Conservation (phyloP, 805 yeast genomes). For the Candida boidinii region DNA sequence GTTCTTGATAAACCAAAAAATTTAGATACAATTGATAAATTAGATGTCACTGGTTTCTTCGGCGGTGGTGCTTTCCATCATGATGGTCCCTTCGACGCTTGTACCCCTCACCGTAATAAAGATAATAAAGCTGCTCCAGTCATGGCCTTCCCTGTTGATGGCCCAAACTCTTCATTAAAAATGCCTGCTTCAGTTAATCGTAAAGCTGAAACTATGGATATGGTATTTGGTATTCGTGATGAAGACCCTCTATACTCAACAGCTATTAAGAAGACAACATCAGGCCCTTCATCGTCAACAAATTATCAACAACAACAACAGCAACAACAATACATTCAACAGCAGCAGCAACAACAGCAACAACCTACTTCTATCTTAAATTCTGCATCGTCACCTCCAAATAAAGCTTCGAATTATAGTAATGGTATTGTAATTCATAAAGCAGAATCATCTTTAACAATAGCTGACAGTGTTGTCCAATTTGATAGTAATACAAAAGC, state of each 20-base stretch:
- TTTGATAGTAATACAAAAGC: conserved; percentile 68
- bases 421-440: conserved; percentile 23
- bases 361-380: neutral
- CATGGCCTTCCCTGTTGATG: conserved; percentile 89
- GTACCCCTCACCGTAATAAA: conserved; percentile 93
- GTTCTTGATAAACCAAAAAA: conserved; percentile 53
- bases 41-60: conserved; percentile 92
- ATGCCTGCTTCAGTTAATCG: conserved; percentile 51
- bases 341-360: conserved; percentile 4
- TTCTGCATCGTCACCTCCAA: neutral
- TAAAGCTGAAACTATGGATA: conserved; percentile 57
- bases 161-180: conserved; percentile 80
- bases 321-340: conserved; percentile 8
- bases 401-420: conserved; percentile 21
- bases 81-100: conserved; percentile 98
- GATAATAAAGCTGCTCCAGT: conserved; percentile 75
- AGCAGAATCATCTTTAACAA: conserved; percentile 31
- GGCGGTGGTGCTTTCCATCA: conserved; percentile 95
- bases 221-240: conserved; percentile 68
- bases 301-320: conserved; percentile 7
- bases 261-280: conserved; percentile 3
- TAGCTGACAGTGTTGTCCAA: conserved; percentile 44
- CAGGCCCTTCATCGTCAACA: neutral
- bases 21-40: conserved; percentile 87
- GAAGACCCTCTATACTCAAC: conserved; percentile 32